A percentile compares a stretch with the other conserved stretches of the same genome.
phyloP scores from a whole-genome alignment of 441 rosid species.

The Jatropha multifida region DNA sequence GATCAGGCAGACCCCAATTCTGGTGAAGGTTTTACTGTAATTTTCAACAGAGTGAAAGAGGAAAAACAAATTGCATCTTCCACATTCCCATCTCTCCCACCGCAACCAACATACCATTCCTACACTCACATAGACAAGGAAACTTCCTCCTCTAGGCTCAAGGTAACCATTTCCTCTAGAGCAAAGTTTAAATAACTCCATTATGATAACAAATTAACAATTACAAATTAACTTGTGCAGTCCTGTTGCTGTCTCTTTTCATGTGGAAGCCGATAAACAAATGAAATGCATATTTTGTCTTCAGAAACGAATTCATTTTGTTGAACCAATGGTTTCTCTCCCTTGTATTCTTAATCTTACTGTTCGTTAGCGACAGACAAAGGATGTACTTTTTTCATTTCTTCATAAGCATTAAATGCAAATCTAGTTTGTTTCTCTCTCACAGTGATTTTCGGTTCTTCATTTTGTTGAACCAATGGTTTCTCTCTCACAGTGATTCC shows the following conservation, averaged over 20 bases:
- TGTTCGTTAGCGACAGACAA: no score
- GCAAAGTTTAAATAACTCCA: no score
- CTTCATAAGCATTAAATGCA: no score
- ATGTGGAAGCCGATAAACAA: background rate
- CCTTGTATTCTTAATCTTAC: no score
- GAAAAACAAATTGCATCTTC: conserved; percentile 35
- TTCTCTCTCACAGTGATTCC: no score
- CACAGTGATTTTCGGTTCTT: no score
- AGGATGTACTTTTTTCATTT: no score
- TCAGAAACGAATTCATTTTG: no score
- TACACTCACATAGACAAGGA: background rate
- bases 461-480: no score
- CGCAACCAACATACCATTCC: background rate
- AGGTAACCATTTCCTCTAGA: background rate
- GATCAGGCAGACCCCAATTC: conserved; percentile 49
- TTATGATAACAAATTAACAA: background rate
- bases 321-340: no score
- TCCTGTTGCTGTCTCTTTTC: conserved; percentile 14
- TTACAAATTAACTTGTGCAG: background rate
- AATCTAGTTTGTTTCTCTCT: no score
- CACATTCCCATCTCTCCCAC: conserved; percentile 16
- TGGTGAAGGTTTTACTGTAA: conserved; percentile 46
- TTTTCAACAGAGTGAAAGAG: conserved; percentile 46
- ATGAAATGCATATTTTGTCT: no score
- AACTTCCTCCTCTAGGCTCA: background rate